Evolutionary conservation across 345 rosid species (phyloP).

Genomic region (Ceriops zippeliana): DNA sequence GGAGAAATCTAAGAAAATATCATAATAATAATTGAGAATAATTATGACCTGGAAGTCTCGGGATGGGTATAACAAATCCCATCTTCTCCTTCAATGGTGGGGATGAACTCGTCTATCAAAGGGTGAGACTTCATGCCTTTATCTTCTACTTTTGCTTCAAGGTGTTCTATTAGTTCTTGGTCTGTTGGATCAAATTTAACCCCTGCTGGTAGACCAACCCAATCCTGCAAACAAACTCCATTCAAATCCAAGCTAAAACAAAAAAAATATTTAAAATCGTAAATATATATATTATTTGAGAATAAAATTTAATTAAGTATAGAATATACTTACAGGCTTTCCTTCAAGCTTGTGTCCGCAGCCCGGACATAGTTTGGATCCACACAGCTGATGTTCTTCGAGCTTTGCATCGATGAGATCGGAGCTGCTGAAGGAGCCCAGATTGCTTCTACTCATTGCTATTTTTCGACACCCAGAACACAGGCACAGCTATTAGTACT

Average conservation of each 20-base stretch:
- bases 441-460: conserved; percentile 51
- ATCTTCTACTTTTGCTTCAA: conserved; percentile 88
- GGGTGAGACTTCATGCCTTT: conserved; percentile 90
- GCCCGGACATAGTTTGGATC: conserved; percentile 89
- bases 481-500: conserved; percentile 6
- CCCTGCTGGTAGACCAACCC: conserved; percentile 99
- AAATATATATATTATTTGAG: too few species aligned
- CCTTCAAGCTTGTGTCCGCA: conserved; percentile 95
- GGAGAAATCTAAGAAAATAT: not conserved
- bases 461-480: not conserved
- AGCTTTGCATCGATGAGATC: conserved; percentile 95
- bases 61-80: conserved; percentile 99
- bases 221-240: conserved; percentile 56
- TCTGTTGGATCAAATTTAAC: conserved; percentile 98
- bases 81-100: conserved; percentile 98
- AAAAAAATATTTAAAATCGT: not conserved
- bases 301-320: too few species aligned
- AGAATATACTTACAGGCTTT: conserved; percentile 59
- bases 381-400: conserved; percentile 84
- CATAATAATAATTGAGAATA: not conserved
- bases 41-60: conserved; percentile 82
- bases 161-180: conserved; percentile 96
- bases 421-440: conserved; percentile 59
- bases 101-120: conserved; percentile 92
- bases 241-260: conserved; percentile 15